phyloP scores from a whole-genome alignment of 176 grass and related monocot species.

The Bromus sterilis region DNA sequence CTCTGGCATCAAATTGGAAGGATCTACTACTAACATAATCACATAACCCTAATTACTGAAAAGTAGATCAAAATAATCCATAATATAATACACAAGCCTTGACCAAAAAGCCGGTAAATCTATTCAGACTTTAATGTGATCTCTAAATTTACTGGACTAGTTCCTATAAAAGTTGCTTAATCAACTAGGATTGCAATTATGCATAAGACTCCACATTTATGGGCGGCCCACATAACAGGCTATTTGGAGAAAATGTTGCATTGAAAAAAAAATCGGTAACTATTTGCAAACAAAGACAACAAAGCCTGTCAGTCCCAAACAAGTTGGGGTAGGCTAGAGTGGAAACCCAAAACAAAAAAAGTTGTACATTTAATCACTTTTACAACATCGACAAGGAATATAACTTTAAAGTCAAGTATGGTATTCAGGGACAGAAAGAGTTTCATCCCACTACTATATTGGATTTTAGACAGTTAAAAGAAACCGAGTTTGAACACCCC shows the following conservation, averaged over 20 bases:
- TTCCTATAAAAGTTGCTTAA: background rate
- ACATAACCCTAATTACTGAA: background rate
- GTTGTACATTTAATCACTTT: background rate
- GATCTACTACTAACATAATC: background rate
- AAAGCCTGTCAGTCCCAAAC: too few species aligned
- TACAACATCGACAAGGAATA: background rate
- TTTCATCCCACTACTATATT: background rate
- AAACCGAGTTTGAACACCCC: background rate
- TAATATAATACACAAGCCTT: background rate
- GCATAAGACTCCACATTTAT: background rate
- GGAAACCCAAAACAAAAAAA: background rate
- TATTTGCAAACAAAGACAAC: background rate
- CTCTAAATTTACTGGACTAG: background rate
- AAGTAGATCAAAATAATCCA: background rate
- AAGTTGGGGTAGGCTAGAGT: too few species aligned
- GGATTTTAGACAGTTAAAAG: background rate
- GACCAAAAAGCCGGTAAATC: background rate
- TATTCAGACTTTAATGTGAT: background rate
- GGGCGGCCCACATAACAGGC: background rate
- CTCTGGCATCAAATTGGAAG: background rate
- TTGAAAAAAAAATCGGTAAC: background rate
- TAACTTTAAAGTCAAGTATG: background rate
- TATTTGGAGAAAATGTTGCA: background rate
- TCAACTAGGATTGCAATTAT: background rate
- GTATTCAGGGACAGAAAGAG: background rate